Conservation (phyloP, 192 early-diverging fungal species). For the Umbelopsis sp. region DNA sequence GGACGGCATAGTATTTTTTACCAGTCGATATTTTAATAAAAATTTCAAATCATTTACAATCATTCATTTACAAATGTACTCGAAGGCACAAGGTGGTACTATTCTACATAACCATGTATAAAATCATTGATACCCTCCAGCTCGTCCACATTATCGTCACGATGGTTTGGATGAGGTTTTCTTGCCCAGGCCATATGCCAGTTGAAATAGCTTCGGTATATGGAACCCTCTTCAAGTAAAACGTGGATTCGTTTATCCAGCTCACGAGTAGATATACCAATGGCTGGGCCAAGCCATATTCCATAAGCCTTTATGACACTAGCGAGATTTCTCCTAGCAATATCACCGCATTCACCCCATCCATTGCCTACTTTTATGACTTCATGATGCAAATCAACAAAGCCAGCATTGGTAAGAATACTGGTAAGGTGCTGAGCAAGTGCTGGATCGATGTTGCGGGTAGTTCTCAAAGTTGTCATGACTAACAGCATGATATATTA, state of each 20-base stretch:
- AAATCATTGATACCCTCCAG: constrained; percentile 8
- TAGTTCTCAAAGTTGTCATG: neutral
- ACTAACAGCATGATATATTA: neutral
- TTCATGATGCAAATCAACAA: neutral
- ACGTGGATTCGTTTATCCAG: neutral
- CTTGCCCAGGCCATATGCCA: constrained; percentile 12
- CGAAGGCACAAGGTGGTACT: neutral
- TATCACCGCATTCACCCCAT: constrained; percentile 13
- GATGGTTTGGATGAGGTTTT: neutral
- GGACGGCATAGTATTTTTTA: too few relatives aligned
- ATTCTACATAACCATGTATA: neutral
- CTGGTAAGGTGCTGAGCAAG: neutral
- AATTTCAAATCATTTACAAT: too few relatives aligned
- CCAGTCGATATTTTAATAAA: too few relatives aligned
- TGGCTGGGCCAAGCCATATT: neutral
- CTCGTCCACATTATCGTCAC: neutral
- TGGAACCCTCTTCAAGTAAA: neutral
- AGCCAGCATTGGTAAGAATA: neutral
- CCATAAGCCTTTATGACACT: neutral
- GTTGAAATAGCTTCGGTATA: neutral
- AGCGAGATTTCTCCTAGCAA: neutral
- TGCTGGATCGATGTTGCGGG: neutral
- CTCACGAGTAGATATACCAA: neutral
- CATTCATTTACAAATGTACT: too few relatives aligned
- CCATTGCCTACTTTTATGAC: neutral